Base-by-base conservation (phyloP, 495 filamentous ascomycete genomes). In the Glutinoglossum americanum region DNA sequence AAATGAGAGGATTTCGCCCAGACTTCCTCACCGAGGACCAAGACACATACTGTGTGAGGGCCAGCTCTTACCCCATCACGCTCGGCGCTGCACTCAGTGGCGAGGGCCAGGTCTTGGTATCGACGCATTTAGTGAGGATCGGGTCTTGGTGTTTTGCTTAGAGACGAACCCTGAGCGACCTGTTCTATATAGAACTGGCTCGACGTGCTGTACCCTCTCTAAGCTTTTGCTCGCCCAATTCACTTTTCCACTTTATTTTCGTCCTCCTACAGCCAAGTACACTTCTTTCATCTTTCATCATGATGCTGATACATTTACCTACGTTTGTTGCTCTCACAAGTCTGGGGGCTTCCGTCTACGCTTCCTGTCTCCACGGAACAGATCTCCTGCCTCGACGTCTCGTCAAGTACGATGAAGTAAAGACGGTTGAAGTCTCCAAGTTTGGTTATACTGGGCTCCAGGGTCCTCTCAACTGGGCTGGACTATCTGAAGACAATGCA, bases 401-500 rank as follows among this genome's bases (percentile, higher is more conserved):
- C 47, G 19, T 47, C 13, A n/a, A 47, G 17, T n/a, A 27, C n/a
- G 21, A 27, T 7, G 21, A 33, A 33, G 47, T n/a, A 27, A 49
- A 23, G 47, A 6, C n/a, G 47, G 47, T 27, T 27, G 21, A 49
- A 25, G 47, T 49, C 8, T 25, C 19, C 25, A 17, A 32, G 23
- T 80, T 74, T 62, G 73, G 73, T 25, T 83, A 83, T 60, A 71
- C 67, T 11, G 77, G 71, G 17, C 54, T 60, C 0, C 70, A 64
- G 48, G 80, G 80, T 0, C 80, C 81, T 17, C 59, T 82, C 54
- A 71, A 75, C 61, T 85, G 81, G 81, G 69, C 75, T 57, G 66
- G 68, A 7, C 65, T 85, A 19, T 66, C 68, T 3, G 67, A 63
- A 37, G 77, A 79, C 59, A 63, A 60, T 32, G 63, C 55, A 13